Evolutionary conservation across 148 eudicot genomes (phyloP), one percentile per base, ranked within the genome.

Genomic region (Rheum nobile): DNA sequence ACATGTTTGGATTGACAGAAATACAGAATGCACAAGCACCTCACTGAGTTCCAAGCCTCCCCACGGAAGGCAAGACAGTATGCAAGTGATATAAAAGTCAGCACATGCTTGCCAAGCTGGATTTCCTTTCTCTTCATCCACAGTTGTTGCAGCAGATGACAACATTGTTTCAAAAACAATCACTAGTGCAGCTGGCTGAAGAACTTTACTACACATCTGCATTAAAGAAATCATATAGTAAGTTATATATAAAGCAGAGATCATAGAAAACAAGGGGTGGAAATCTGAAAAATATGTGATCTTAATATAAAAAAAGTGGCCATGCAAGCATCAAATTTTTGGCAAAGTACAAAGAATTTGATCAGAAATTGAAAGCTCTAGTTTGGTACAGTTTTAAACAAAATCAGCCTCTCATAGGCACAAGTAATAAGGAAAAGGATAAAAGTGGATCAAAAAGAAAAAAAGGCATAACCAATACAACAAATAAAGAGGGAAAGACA

Each of bases 101-200:
- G 97, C 99, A 63, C 97, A 79, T 76, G 99, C 97, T 90, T 96
- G 99, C 97, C 99, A 96, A 71, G 97, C 82, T 8, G 99, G 99
- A 78, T 92, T 96, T 73, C 99, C 99, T 80, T 89, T 96, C 76
- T 96, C 99, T 72, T 96, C 99, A 74, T 96, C 99, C 72, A 96
- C 91, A 42, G 86, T 96, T 26, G 99, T 96, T 7, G 97, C 97
- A 75, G 99, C 99, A 37, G 99, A 96, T 24, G 99, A 96, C 72
- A 96, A 75, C 78, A 96, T 80, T 59, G 96, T 83, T 77, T 89
- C 97, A 75, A 87, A 96, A 70, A 90, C 85, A 79, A 89, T 87
- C 17, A 92, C 91, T 57, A 96, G 65, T 41, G 97, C 82, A 81
- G 83, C 82, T 24, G 99, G 97, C 75, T 85, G 92, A 68, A 96